Evolutionary conservation across 225 moss, liverwort and hornwort species (phyloP).

Genomic region (Physcomitrium patens): DNA sequence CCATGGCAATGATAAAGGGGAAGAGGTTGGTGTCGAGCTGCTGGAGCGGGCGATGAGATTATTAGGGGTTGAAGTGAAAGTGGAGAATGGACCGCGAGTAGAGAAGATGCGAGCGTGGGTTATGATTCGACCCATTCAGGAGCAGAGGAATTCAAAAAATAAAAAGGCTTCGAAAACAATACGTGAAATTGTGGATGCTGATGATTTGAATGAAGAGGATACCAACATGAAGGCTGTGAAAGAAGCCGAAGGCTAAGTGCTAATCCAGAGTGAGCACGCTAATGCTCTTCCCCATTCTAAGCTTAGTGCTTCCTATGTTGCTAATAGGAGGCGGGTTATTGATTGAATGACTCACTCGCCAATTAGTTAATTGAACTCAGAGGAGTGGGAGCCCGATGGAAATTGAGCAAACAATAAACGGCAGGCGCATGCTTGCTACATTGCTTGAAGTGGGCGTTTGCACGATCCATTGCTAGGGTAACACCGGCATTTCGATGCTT

Average conservation of each 20-base stretch:
- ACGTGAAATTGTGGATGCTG: background rate
- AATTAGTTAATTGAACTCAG: background rate
- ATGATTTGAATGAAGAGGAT: background rate
- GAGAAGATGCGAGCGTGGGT: slow-evolving; percentile 65
- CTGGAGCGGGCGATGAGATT: slow-evolving; percentile 53
- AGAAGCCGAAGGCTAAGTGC: background rate
- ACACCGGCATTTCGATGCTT: background rate
- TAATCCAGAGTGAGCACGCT: no score
- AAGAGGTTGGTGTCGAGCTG: slow-evolving; percentile 53
- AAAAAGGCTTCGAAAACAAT: slow-evolving; percentile 1
- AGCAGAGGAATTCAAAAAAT: slow-evolving; percentile 20
- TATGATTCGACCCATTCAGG: slow-evolving; percentile 35
- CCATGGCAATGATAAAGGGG: slow-evolving; percentile 64
- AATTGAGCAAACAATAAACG: background rate
- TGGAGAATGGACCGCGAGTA: slow-evolving; percentile 61
- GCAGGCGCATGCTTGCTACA: background rate
- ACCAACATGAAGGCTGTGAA: background rate
- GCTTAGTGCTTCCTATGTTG: no score
- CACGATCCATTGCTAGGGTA: background rate
- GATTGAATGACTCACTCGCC: background rate
- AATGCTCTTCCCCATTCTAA: no score
- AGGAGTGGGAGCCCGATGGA: slow-evolving; percentile 3
- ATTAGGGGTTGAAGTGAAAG: slow-evolving; percentile 41
- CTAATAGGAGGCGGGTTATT: background rate
- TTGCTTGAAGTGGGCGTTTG: background rate